Evolutionary conservation across 306 rosid species (phyloP).

Genomic region (Fagus sylvatica): DNA sequence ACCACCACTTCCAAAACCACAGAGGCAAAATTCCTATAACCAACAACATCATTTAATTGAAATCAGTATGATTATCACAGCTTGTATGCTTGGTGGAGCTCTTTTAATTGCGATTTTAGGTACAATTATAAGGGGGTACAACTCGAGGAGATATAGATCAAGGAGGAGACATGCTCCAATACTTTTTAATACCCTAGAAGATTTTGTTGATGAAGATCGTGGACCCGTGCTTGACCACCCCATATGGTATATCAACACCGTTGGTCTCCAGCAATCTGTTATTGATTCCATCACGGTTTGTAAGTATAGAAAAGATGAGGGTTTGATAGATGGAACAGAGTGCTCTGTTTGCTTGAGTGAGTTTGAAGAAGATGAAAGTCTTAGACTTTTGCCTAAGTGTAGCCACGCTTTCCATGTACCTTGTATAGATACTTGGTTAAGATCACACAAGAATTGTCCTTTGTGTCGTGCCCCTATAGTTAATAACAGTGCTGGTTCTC

Average conservation of each 20-base stretch:
- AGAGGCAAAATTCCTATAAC: too few relatives aligned
- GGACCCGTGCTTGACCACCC: conserved; percentile 42
- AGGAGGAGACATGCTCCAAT: conserved; percentile 25
- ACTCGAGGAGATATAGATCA: conserved; percentile 22
- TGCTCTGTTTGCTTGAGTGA: conserved; percentile 82
- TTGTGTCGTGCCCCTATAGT: conserved; percentile 53
- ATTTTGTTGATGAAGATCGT: conserved; percentile 38
- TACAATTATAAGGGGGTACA: conserved; percentile 12
- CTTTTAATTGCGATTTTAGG: conserved; percentile 10
- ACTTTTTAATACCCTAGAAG: conserved; percentile 39
- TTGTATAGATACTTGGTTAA: conserved; percentile 53
- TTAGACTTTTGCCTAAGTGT: conserved; percentile 74
- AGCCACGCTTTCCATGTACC: conserved; percentile 57
- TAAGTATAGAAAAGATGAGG: conserved; percentile 53
- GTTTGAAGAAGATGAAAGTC: conserved; percentile 61
- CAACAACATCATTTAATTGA: neutral
- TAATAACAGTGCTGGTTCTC: conserved; percentile 17
- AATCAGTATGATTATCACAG: conserved; percentile 5
- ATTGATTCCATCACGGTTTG: conserved; percentile 67
- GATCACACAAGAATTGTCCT: conserved; percentile 52
- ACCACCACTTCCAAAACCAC: neutral
- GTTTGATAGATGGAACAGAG: conserved; percentile 61
- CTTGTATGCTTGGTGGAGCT: conserved; percentile 20
- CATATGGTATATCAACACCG: conserved; percentile 59
- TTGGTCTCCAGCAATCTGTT: conserved; percentile 57